Base-by-base conservation (phyloP, 257 asterid genomes). In the Solanum chilense region DNA sequence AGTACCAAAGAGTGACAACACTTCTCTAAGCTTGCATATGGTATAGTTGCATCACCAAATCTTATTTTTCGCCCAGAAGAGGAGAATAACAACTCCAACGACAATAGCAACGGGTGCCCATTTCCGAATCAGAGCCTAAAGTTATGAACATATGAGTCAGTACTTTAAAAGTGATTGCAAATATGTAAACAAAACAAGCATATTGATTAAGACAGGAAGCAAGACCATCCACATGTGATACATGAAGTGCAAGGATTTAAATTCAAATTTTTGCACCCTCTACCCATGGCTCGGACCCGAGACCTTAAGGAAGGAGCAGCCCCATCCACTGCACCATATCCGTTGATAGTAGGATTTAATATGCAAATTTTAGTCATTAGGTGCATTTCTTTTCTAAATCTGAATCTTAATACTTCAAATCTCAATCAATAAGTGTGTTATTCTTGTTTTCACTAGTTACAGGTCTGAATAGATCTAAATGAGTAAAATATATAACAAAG, bases 51-150 rank as follows among this genome's bases (percentile, higher is more conserved):
- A 90, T 94, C 93, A 96, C 98, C 98, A 96, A 41, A 95, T 90
- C 95, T 95, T 96, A 49, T 91, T 93, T 89, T 89, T 92, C 71
- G 93, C 92, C 96, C 96, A 96, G 83, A 93, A 90, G 91, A 96
- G 95, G 92, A 96, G 92, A 87, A 90, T 91, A 86, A 96, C 99
- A 74, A 96, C 95, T 84, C 94, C 98, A 35, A 96, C 88, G 47
- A 96, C 99, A 87, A 95, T 89, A 52, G 96, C 99, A 16, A 94
- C 95, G 0, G 98, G 98, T 15, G 99, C 98, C 94, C 97, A 96
- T 87, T 95, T 95, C 77, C 95, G 98, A 87, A 96, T 95, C 92
- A 96, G 88, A 88, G 98, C 99, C 99, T 96, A 77, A 39, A 89
- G 74, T n/a, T 49, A 47, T 35, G 16, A 56, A 87, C 23, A 56